Evolutionary conservation across 345 rosid genomes (phyloP).

Genomic region (Dovyalis caffra): DNA sequence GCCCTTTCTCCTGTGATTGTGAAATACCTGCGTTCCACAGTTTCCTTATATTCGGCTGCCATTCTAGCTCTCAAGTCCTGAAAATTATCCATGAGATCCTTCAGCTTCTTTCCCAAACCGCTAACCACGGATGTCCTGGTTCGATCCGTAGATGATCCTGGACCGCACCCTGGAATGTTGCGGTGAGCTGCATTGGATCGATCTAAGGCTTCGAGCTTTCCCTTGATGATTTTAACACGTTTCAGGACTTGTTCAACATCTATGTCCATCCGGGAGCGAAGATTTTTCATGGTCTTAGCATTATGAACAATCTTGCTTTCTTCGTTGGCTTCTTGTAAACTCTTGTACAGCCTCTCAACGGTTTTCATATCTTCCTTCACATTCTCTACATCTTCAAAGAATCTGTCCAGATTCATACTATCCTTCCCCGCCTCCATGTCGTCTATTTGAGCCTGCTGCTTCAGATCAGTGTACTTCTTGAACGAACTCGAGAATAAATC

Average conservation of each 20-base stretch:
- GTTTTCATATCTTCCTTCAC: constrained; percentile 66
- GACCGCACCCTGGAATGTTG: constrained; percentile 64
- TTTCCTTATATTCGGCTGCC: constrained; percentile 66
- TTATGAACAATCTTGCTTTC: constrained; percentile 62
- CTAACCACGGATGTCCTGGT: constrained; percentile 75
- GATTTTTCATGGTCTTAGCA: constrained; percentile 59
- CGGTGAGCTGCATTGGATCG: constrained; percentile 56
- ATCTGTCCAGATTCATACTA: constrained; percentile 59
- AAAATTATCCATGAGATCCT: constrained; percentile 73
- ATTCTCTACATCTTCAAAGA: constrained; percentile 72
- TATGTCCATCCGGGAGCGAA: constrained; percentile 57
- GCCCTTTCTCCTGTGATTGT: constrained; percentile 73
- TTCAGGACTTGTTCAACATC: constrained; percentile 66
- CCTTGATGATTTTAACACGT: constrained; percentile 61
- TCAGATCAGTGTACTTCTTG: constrained; percentile 69
- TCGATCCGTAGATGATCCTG: constrained; percentile 76
- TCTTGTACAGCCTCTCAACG: constrained; percentile 57
- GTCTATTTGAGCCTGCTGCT: constrained; percentile 49
- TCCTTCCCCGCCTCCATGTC: constrained; percentile 71
- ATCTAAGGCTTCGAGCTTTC: constrained; percentile 71
- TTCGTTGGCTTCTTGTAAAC: constrained; percentile 69
- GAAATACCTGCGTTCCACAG: constrained; percentile 74
- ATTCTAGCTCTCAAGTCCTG: constrained; percentile 57
- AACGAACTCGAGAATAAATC: constrained; percentile 78
- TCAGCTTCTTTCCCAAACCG: constrained; percentile 73